A percentile compares a stretch with the other conserved stretches of the same genome.
Evolutionary conservation across 2,329 filamentous ascomycete genomes (phyloP).

Genomic region (Beauveria bassiana): DNA sequence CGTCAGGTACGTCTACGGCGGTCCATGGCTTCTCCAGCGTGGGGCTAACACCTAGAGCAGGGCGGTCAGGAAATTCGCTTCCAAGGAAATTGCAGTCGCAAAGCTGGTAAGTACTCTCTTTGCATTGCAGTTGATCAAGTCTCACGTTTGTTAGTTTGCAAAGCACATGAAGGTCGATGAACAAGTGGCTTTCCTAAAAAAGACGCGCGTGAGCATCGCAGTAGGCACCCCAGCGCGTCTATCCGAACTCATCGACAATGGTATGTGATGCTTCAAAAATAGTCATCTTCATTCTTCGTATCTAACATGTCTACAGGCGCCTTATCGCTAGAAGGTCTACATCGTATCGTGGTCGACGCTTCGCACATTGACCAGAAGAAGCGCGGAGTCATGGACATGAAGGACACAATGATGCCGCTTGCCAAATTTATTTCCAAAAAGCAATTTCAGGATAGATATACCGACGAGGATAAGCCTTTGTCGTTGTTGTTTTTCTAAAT

Average conservation of each 20-base stretch:
- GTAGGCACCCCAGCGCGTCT: conserved; percentile 84
- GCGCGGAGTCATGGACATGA: conserved; percentile 89
- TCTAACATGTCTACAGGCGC: conserved; percentile 38
- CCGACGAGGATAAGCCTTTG: conserved; percentile 47
- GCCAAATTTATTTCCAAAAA: conserved; percentile 63
- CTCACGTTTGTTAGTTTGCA: conserved; percentile 54
- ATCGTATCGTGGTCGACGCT: conserved; percentile 79
- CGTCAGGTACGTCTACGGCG: conserved; percentile 46
- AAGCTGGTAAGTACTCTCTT: conserved; percentile 54
- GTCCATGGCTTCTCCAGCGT: neutral
- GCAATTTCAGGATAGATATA: conserved; percentile 65
- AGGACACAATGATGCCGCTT: conserved; percentile 78
- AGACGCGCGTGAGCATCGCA: conserved; percentile 68
- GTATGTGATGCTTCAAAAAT: conserved; percentile 34
- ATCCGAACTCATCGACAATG: conserved; percentile 73
- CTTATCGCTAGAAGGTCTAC: conserved; percentile 61
- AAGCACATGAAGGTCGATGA: conserved; percentile 97
- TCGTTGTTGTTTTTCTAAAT: conserved; percentile 57
- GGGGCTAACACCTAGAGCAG: conserved; percentile 32
- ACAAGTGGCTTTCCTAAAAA: conserved; percentile 67
- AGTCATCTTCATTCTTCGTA: neutral
- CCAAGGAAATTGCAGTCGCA: conserved; percentile 67
- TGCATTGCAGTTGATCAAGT: conserved; percentile 7
- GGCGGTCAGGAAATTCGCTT: conserved; percentile 68
- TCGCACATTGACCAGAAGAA: conserved; percentile 95